phyloP scores from a whole-genome alignment of 306 rosid species.

The Cucurbita argyrosperma region DNA sequence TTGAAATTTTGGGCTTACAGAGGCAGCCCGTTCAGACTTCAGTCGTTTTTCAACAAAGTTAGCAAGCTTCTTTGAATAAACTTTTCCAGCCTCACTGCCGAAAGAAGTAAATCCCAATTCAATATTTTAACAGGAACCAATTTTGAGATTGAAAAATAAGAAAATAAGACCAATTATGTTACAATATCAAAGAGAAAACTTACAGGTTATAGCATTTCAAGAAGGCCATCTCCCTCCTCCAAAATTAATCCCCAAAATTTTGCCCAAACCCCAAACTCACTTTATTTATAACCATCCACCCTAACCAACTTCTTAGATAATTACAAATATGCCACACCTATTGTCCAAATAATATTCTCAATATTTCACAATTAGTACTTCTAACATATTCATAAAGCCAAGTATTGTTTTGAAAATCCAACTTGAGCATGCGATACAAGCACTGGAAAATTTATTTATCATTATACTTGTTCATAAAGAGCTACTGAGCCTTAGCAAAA shows the following conservation, averaged over 20 bases:
- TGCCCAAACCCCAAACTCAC: background rate
- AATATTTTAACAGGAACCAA: background rate
- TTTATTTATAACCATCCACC: background rate
- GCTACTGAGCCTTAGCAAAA: background rate
- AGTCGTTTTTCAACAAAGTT: constrained; percentile 86
- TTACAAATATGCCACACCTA: background rate
- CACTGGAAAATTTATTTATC: background rate
- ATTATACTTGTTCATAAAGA: background rate
- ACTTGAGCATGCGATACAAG: background rate
- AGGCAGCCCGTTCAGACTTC: constrained; percentile 94
- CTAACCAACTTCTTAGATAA: background rate
- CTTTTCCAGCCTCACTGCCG: constrained; percentile 69
- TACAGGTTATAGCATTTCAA: background rate
- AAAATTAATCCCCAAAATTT: background rate
- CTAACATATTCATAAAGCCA: background rate
- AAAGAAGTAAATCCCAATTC: constrained; percentile 11
- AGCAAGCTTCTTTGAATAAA: constrained; percentile 75
- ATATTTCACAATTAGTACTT: background rate
- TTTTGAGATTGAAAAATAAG: background rate
- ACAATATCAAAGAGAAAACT: background rate
- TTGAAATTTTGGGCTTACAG: constrained; percentile 44
- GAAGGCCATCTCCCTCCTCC: background rate
- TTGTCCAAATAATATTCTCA: background rate
- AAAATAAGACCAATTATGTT: background rate
- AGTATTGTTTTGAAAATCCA: background rate